Evolutionary conservation across 495 filamentous ascomycete genomes (phyloP).

Genomic region (Cudoniella acicularis): DNA sequence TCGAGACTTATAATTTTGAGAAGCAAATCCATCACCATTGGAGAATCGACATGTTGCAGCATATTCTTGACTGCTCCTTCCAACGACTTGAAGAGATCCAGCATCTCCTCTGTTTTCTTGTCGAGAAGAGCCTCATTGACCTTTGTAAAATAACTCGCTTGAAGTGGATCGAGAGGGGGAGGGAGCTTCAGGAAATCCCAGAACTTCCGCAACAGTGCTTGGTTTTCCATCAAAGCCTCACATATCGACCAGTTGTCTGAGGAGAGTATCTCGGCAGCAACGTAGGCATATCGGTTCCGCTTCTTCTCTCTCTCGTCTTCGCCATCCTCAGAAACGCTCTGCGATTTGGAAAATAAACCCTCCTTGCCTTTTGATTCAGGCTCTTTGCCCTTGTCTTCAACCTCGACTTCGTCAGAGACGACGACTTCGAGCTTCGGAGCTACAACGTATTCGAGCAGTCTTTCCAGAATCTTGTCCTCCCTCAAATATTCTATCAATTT

Average conservation of each 20-base stretch:
- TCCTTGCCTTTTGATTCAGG: conserved; percentile 43
- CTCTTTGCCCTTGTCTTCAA: conserved; percentile 31
- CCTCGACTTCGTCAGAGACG: conserved; percentile 50
- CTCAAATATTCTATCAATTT: conserved; percentile 96
- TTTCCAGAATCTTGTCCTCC: conserved; percentile 80
- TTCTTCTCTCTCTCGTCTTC: conserved; percentile 79
- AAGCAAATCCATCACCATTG: conserved; percentile 97
- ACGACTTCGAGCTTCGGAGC: conserved; percentile 64
- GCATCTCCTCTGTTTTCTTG: conserved; percentile 96
- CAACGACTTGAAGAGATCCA: conserved; percentile 78
- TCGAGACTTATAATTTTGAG: conserved; percentile 97
- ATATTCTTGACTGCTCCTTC: conserved; percentile 79
- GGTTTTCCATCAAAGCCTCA: conserved; percentile 86
- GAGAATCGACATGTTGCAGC: conserved; percentile 92
- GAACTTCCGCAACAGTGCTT: conserved; percentile 70
- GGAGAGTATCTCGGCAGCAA: conserved; percentile 88
- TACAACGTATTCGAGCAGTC: conserved; percentile 85
- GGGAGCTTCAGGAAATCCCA: conserved; percentile 84
- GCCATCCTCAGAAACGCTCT: conserved; percentile 48
- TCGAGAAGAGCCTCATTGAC: conserved; percentile 95
- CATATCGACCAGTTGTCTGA: conserved; percentile 96
- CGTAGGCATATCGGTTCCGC: conserved; percentile 84
- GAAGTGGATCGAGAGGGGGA: conserved; percentile 80
- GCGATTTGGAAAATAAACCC: conserved; percentile 43
- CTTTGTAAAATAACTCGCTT: conserved; percentile 97